Conservation (phyloP, 2,329 filamentous ascomycete species). For the Raffaelea albimanens region DNA sequence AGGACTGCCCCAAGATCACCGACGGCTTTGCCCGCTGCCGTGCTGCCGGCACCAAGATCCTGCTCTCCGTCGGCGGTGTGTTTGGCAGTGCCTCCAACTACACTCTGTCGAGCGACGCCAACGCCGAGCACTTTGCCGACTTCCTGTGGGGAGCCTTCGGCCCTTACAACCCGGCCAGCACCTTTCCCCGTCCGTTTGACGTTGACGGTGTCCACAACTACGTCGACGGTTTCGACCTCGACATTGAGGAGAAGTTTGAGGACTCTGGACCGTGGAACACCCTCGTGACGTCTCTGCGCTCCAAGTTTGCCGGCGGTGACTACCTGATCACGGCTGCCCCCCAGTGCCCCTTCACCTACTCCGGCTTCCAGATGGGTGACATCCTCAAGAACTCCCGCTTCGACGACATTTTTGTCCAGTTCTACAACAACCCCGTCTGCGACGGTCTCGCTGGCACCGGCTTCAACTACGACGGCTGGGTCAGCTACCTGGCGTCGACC, state of each 20-base stretch:
- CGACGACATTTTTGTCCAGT: constrained; percentile 34
- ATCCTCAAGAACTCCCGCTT: constrained; percentile 29
- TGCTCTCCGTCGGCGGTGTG: constrained; percentile 54
- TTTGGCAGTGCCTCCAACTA: constrained; percentile 22
- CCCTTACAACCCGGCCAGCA: constrained; percentile 19
- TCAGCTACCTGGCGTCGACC: constrained; percentile 19
- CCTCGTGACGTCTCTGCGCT: constrained; percentile 9
- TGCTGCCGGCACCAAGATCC: constrained; percentile 47
- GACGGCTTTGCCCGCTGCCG: constrained; percentile 39
- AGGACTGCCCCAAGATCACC: constrained; percentile 22
- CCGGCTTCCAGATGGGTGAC: constrained; percentile 31
- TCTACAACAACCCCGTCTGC: constrained; percentile 37
- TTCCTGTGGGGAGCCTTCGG: constrained; percentile 29
- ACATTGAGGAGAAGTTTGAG: constrained; percentile 29
- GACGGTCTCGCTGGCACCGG: constrained; percentile 19
- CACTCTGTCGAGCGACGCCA: constrained; percentile 18
- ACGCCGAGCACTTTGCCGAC: constrained; percentile 24
- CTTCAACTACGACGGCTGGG: constrained; percentile 29
- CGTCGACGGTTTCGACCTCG: constrained; percentile 44
- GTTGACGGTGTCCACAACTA: constrained; percentile 21
- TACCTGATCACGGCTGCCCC: constrained; percentile 38
- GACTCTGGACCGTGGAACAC: constrained; percentile 11
- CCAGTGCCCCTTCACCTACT: constrained; percentile 28
- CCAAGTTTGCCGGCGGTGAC: constrained; percentile 10
- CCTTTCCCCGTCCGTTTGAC: constrained; percentile 33